Evolutionary conservation across 2,329 filamentous ascomycete genomes (phyloP), one percentile per base, ranked within the genome.

Genomic region (Fusarium penzigii): DNA sequence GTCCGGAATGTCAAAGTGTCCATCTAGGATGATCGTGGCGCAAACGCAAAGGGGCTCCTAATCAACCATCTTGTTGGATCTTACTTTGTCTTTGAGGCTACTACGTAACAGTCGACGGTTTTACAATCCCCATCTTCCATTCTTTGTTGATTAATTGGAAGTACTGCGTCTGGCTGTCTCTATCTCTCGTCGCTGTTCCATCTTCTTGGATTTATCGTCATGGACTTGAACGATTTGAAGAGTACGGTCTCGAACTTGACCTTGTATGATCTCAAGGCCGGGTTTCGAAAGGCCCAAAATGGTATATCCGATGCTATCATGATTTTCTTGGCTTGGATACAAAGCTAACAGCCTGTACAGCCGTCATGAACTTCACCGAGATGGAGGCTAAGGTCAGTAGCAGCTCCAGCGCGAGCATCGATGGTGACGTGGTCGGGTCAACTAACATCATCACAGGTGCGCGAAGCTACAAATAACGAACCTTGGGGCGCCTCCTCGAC

Each of bases 381-480:
- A 93, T 94, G 89, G 90, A 95, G 75, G 73, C 83, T 42, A 86
- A 85, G 80, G 82, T 85, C 59, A 42, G 66, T 65, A 43, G 44
- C 39, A 39, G 48, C 43, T 52, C 53, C 39, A 40, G 49, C 55
- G 36, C 41, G 41, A 39, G 16, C 41, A 41, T 45, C 50, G 50
- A 44, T 46, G n/a, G 17, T 34, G 46, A 47, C 25, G 38, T 29
- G 17, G 40, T 52, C 25, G 51, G 17, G 40, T 52, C 25, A 52
- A 52, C 61, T 64, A 52, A 65, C 53, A 41, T 42, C 45, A 48
- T 32, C 39, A 40, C 46, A 94, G 88, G 92, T 97, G 62, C 89
- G 94, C 73, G 94, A 99, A 80, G 94, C 94, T 29, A 99, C 94
- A 38, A 99, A 99, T 76, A 97, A 97, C 72, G 94, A 99, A 73